Percentiles rank a stretch among this genome's conserved stretches.
phyloP scores from a whole-genome alignment of 108 stramenopile genomes.

The Parietichytrium sp. region DNA sequence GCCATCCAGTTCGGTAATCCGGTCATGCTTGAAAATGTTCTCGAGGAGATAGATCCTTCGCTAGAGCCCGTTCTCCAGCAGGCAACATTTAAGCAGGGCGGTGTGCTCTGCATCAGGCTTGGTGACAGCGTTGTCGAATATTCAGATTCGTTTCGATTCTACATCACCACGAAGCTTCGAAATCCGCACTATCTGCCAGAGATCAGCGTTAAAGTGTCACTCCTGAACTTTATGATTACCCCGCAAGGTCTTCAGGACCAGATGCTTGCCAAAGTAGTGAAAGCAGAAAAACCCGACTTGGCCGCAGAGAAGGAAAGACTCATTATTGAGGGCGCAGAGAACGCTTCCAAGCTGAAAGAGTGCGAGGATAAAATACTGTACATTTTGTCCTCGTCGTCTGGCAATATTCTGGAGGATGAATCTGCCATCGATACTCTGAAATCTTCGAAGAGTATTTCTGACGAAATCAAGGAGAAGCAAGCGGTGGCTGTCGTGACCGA shows the following conservation, averaged over 20 bases:
- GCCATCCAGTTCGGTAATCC: constrained; percentile 65
- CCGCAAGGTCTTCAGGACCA: constrained; percentile 51
- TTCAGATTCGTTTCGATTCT: constrained; percentile 51
- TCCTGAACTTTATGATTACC: constrained; percentile 50
- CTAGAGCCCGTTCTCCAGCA: constrained; percentile 64
- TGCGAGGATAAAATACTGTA: constrained; percentile 51
- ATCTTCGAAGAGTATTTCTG: constrained; percentile 45
- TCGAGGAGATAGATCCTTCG: constrained; percentile 64
- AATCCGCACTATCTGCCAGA: constrained; percentile 59
- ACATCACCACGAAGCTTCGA: constrained; percentile 55
- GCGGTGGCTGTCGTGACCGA: constrained; percentile 60
- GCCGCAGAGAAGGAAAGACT: constrained; percentile 51
- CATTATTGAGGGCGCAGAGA: constrained; percentile 50
- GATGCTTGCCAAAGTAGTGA: constrained; percentile 49
- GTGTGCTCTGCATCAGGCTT: constrained; percentile 57
- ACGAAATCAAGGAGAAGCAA: constrained; percentile 62
- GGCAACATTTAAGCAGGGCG: constrained; percentile 64
- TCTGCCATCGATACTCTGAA: constrained; percentile 50
- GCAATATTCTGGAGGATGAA: constrained; percentile 53
- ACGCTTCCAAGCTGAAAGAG: constrained; percentile 44
- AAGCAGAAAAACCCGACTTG: constrained; percentile 55
- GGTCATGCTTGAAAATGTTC: constrained; percentile 66
- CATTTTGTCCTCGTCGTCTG: constrained; percentile 50
- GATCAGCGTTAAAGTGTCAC: constrained; percentile 46
- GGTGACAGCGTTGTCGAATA: constrained; percentile 65